Base-by-base conservation (phyloP, 2,329 filamentous ascomycete species). In the Neofusicoccum kwambonambiense region DNA sequence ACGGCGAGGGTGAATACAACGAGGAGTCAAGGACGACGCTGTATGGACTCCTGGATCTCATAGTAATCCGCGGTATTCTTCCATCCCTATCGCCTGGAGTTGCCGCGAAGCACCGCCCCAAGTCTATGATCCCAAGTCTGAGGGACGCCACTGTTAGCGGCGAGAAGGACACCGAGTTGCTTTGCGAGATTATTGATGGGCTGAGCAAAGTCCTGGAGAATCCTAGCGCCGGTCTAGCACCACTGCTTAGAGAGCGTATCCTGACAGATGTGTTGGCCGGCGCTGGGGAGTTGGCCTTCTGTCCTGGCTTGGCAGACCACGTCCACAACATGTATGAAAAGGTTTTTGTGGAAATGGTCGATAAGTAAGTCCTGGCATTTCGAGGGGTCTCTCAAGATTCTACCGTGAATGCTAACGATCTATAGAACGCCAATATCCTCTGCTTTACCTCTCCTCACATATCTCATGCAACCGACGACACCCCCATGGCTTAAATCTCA, bases 401-500 rank as follows among this genome's bases (percentile, higher is more conserved):
- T 37, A 19, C 13, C 5, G 37, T 11, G 31, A 6, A 22, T 52
- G 4, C 56, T 58, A 34, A 58, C 5, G 5, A 19, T 2, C 5
- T 3, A 3, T 42, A 79, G 75, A 6, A 79, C 75, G 5, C 80
- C 81, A 15, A 82, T 83, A 37, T 84, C 84, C 70, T 81, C 79
- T 34, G 80, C 91, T 8, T 77, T 91, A 22, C 86, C 84, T 8
- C 81, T 86, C 4, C 75, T 92, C 49, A 90, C 88, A 13, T 61
- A 66, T 80, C 84, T 17, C 79, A 90, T 19, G 84, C 90, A 39
- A 27, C 54, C 63, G 8, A 11, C 82, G 83, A 64, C 81, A 85
- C 15, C 87, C 11, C 69, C 75, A 73, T 90, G 87, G 86, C 79
- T 91, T n/a, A 84, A 84, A 49, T 69, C 81, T 17, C 81, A 81